Evolutionary conservation across 2,329 filamentous ascomycete species (phyloP).

Genomic region (Beauveria australis): DNA sequence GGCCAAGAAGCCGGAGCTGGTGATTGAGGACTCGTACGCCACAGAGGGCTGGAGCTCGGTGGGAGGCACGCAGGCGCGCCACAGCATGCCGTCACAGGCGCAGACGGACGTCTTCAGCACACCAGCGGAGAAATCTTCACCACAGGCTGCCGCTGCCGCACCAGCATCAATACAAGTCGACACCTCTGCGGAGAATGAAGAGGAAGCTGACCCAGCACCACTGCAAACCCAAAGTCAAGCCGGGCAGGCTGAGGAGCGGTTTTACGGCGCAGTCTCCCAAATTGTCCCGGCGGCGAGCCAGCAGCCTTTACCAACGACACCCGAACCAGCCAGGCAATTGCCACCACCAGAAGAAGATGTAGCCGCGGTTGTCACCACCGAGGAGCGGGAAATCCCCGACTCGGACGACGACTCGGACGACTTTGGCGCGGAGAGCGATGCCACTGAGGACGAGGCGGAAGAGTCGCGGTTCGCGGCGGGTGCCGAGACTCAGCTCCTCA

Average conservation of each 20-base stretch:
- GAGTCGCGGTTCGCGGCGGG: constrained; percentile 20
- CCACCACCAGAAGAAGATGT: background rate
- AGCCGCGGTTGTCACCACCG: background rate
- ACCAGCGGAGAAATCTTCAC: constrained; percentile 2
- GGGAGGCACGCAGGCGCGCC: constrained; percentile 16
- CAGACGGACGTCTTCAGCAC: constrained; percentile 12
- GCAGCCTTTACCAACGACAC: background rate
- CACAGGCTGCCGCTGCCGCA: background rate
- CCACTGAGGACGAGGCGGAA: constrained; percentile 11
- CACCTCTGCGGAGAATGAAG: no score
- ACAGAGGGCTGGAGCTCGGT: constrained; percentile 25
- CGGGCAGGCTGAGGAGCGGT: background rate
- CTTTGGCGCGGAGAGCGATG: constrained; percentile 15
- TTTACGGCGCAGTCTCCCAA: constrained; percentile 3
- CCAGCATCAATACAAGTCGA: background rate
- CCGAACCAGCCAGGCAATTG: background rate
- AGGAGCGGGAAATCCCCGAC: constrained; percentile 37
- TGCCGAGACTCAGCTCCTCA: constrained; percentile 26
- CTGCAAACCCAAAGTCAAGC: background rate
- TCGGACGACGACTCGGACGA: constrained; percentile 36
- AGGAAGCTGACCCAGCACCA: background rate
- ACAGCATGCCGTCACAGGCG: background rate
- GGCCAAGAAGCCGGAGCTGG: constrained; percentile 20
- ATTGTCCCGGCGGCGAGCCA: background rate
- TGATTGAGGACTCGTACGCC: constrained; percentile 39